Evolutionary conservation across 495 filamentous ascomycete genomes (phyloP).

Genomic region (Hypoxylon fuscum): DNA sequence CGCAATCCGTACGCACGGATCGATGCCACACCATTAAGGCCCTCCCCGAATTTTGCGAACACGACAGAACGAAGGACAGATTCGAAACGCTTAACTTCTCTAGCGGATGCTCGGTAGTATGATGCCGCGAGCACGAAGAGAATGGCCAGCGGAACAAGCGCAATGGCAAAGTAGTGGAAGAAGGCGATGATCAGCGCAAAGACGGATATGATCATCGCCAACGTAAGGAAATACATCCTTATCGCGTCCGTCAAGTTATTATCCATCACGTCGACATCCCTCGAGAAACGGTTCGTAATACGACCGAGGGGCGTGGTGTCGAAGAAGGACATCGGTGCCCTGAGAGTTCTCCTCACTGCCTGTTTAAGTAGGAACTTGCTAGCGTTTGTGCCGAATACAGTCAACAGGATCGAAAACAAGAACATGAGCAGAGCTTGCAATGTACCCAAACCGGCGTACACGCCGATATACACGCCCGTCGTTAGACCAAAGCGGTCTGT

Average conservation of each 20-base stretch:
- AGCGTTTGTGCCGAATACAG: conserved; percentile 80
- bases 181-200: conserved; percentile 90
- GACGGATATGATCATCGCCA: conserved; percentile 79
- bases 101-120: conserved; percentile 90
- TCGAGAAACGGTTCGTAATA: conserved; percentile 96
- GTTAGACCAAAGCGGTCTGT: conserved; percentile 72
- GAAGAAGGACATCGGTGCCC: conserved; percentile 97
- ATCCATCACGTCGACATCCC: conserved; percentile 95
- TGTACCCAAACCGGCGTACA: conserved; percentile 81
- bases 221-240: conserved; percentile 89
- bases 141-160: conserved; percentile 80
- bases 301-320: conserved; percentile 96
- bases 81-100: conserved; percentile 95
- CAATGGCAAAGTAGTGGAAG: conserved; percentile 94
- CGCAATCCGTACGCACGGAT: conserved; percentile 90
- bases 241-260: conserved; percentile 90
- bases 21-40: conserved; percentile 79
- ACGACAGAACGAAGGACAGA: conserved; percentile 84
- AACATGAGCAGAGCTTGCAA: conserved; percentile 83
- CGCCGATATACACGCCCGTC: conserved; percentile 80
- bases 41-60: conserved; percentile 92
- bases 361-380: conserved; percentile 83
- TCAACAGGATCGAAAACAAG: conserved; percentile 66
- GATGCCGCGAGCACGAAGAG: conserved; percentile 83
- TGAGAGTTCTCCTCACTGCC: conserved; percentile 82